Percentiles rank a stretch among this genome's conserved stretches.
Evolutionary conservation across 1,139 yeast genomes (phyloP).

Genomic region (Geotrichum phurueaensis): DNA sequence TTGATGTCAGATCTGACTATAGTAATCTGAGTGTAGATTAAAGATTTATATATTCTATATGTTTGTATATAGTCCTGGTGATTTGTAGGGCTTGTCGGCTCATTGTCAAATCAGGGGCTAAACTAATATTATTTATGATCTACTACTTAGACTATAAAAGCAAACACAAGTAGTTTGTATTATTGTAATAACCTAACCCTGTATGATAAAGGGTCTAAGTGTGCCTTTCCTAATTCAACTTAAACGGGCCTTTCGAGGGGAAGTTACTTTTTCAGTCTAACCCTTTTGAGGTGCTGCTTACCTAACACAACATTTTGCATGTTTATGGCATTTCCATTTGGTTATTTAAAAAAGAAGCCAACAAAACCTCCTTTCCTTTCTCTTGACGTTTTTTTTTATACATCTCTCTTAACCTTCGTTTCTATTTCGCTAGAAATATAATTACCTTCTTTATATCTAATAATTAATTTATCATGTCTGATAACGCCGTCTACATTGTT

Average conservation of each 20-base stretch:
- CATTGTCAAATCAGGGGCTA: no score
- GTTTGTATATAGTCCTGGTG: no score
- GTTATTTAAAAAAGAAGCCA: background rate
- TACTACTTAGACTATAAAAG: no score
- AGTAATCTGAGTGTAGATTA: background rate
- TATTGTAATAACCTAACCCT: no score
- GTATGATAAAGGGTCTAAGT: no score
- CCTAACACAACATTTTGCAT: no score
- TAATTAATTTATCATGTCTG: constrained; percentile 7
- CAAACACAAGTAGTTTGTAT: no score
- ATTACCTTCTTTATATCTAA: background rate
- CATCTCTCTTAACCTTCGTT: background rate
- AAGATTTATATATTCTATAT: no score
- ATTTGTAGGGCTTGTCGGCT: no score
- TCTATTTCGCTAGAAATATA: background rate
- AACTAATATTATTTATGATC: no score
- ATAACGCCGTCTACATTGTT: constrained; percentile 70
- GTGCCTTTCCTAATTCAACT: no score
- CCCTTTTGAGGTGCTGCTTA: background rate
- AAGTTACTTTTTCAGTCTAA: background rate
- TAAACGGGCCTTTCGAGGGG: background rate
- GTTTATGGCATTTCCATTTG: no score
- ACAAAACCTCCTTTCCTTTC: background rate
- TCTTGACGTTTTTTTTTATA: background rate
- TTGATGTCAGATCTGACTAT: background rate